Base-by-base conservation (phyloP, 371 early-diverging fungal species). In the Fennellomyces sp. region DNA sequence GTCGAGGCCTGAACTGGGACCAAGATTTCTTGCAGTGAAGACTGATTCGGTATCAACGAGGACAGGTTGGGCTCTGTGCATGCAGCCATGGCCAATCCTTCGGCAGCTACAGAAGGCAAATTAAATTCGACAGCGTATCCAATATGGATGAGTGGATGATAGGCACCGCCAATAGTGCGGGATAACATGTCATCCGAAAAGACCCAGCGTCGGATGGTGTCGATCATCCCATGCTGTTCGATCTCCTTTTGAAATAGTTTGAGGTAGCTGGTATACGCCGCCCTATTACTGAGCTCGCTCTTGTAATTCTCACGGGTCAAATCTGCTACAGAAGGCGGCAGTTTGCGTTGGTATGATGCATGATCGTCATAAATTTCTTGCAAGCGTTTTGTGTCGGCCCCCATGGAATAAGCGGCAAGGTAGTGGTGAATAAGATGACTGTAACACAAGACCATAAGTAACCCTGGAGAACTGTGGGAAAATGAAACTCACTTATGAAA, bases 61-160 rank as follows among this genome's bases (percentile, higher is more conserved):
- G 30, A 13, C 47, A 76, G 69, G 39, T 45, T 15, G 0, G 21
- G 7, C 6, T 61, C 68, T 1, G 81, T 84, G 60, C 62, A 75
- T 13, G 68, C 76, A 27, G 60, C 69, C 81, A 82, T 76, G 2
- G 88, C 85, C 36, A 89, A 68, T 0, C 85, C 89, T 55, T 81
- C 84, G 1, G 83, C 85, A 13, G 74, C 70, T 17, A 80, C 63
- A 17, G 80, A 72, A 31, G 78, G 73, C 38, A 83, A 63, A 26
- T 80, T 78, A 68, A 88, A 89, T 58, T 89, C 89, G 17, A 88
- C 56, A 0, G 84, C 88, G 36, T 87, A 88, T 6, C 88, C 88
- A 21, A 88, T 61, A 65, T 87, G 87, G 52, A 89, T 87, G 2
- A 89, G n/a, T 5, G 88, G 85, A 63, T 87, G 87, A 51, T 71